These are phyloP conservation scores for Stellera chamaejasme DNA, from an alignment of 345 rosid species.

Conservation along the genomic window DNA sequence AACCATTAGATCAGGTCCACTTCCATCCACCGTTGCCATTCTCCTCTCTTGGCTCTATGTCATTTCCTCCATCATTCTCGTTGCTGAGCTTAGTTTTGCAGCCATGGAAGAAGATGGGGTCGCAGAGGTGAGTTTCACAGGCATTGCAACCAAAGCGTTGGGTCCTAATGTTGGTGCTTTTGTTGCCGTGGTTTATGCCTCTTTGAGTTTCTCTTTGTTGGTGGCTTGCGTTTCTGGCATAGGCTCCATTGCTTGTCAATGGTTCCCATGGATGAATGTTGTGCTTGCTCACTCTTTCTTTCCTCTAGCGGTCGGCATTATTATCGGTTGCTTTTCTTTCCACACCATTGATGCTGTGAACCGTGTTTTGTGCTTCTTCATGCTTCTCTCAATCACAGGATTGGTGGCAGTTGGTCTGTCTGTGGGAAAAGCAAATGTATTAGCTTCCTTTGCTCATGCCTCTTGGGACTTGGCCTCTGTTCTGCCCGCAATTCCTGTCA, in stretches of 20 bases:
- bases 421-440: conserved; percentile 60
- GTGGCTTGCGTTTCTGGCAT: conserved; percentile 91
- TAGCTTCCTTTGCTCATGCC: conserved; percentile 46
- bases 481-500: conserved; percentile 78
- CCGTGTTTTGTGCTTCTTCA: conserved; percentile 54
- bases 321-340: conserved; percentile 59
- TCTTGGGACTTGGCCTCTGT: conserved; percentile 54
- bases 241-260: conserved; percentile 68
- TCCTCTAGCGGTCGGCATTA: conserved; percentile 46
- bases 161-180: conserved; percentile 57
- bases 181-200: conserved; percentile 71
- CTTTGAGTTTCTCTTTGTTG: conserved; percentile 72
- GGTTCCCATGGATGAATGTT: conserved; percentile 64
- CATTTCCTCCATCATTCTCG: conserved; percentile 71
- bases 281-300: conserved; percentile 53
- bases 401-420: conserved; percentile 62
- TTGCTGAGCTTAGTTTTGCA: conserved; percentile 81
- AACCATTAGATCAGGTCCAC: conserved; percentile 67
- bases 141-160: conserved; percentile 72
- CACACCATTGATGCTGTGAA: conserved; percentile 54
- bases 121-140: conserved; percentile 81
- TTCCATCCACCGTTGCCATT: conserved; percentile 57
- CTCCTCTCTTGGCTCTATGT: conserved; percentile 82
- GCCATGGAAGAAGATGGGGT: conserved; percentile 83
- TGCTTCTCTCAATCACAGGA: conserved; percentile 68